phyloP scores from a whole-genome alignment of 202 grass and related monocot genomes.

The Musa balbisiana region DNA sequence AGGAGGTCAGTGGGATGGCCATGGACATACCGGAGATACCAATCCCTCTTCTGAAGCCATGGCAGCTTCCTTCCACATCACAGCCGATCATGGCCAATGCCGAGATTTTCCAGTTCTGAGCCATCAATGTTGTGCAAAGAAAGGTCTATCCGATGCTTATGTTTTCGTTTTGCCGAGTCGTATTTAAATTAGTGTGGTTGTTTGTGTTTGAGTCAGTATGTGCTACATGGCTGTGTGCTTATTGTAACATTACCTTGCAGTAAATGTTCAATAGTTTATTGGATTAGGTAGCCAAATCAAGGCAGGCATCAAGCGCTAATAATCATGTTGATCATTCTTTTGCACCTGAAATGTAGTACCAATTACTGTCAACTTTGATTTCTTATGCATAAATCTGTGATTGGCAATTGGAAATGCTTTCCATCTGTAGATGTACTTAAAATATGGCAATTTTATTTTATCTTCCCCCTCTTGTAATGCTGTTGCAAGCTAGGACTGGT shows the following conservation, averaged over 20 bases:
- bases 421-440: too few relatives aligned
- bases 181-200: not conserved
- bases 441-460: too few relatives aligned
- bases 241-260: not conserved
- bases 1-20: conserved; percentile 30
- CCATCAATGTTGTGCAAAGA: not conserved
- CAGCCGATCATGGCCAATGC: conserved; percentile 32
- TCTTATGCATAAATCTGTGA: too few relatives aligned
- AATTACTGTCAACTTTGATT: too few relatives aligned
- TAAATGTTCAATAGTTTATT: not conserved
- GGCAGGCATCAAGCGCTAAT: too few relatives aligned
- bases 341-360: too few relatives aligned
- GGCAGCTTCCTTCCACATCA: conserved; percentile 24
- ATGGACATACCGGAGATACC: conserved; percentile 40
- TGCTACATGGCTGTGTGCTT: not conserved
- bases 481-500: too few relatives aligned
- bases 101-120: conserved; percentile 20
- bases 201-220: not conserved
- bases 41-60: conserved; percentile 29
- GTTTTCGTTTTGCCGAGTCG: not conserved
- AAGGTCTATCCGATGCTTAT: not conserved
- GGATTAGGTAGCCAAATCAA: not conserved
- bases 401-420: too few relatives aligned
- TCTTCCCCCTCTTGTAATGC: too few relatives aligned
- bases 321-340: too few relatives aligned